Conservation (phyloP, 1,139 yeast species). For the Lodderomyces beijingensis region DNA sequence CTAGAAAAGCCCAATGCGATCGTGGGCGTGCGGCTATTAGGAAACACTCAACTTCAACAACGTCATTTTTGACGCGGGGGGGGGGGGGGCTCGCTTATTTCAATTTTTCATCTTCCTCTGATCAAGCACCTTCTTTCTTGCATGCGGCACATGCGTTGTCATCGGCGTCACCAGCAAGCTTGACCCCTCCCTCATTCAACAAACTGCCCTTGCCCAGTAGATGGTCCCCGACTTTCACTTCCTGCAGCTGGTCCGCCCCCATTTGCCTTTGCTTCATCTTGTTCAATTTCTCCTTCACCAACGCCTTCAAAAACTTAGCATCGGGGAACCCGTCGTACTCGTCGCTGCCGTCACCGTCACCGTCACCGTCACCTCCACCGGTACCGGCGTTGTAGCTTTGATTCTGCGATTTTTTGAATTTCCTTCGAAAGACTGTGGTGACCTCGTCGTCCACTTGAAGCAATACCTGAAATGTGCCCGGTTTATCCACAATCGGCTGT, state of each 20-base stretch:
- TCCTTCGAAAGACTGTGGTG: constrained; percentile 32
- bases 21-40: too few species aligned
- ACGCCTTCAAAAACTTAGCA: constrained; percentile 35
- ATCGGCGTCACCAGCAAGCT: too few species aligned
- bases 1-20: too few species aligned
- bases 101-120: too few species aligned
- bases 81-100: too few species aligned
- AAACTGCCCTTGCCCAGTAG: constrained; percentile 15
- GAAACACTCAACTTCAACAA: too few species aligned
- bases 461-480: constrained; percentile 35
- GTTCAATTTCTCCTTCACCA: constrained; percentile 30
- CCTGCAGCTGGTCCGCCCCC: constrained; percentile 18
- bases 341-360: constrained; percentile 25
- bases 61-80: too few species aligned
- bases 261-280: constrained; percentile 16
- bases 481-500: constrained; percentile 34
- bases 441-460: constrained; percentile 8
- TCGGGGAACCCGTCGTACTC: constrained; percentile 46
- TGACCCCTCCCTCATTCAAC: constrained; percentile 11
- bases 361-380: constrained; percentile 7
- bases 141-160: too few species aligned
- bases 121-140: too few species aligned
- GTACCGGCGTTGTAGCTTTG: constrained; percentile 17
- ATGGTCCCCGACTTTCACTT: constrained; percentile 21
- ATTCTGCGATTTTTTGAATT: constrained; percentile 24